These are phyloP conservation scores for Rutstroemia sp. DNA, from an alignment of 2,329 filamentous ascomycete species.

Conservation along the genomic window DNA sequence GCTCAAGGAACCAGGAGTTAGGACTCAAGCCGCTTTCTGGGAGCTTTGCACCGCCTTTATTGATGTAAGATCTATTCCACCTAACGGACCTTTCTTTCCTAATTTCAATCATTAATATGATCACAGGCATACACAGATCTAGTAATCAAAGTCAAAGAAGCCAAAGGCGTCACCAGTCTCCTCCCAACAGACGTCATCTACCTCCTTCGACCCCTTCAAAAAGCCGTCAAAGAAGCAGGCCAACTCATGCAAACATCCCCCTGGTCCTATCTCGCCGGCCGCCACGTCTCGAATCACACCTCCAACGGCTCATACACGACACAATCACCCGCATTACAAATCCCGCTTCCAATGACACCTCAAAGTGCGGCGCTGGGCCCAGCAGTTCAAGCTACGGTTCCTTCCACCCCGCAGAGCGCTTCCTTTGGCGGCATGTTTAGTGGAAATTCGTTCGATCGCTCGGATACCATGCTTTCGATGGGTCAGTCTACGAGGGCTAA, in stretches of 20 bases:
- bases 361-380: constrained; percentile 84
- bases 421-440: constrained; percentile 26
- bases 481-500: constrained; percentile 24
- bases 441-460: constrained; percentile 28
- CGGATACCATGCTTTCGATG: constrained; percentile 27
- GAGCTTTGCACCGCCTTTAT: constrained; percentile 69
- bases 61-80: constrained; percentile 30
- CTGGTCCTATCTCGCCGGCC: constrained; percentile 45
- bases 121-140: constrained; percentile 58
- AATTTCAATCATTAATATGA: not conserved
- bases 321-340: constrained; percentile 38
- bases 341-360: constrained; percentile 72
- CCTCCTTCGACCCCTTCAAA: constrained; percentile 73
- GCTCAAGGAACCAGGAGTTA: constrained; percentile 72
- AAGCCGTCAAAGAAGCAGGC: constrained; percentile 72
- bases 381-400: constrained; percentile 82
- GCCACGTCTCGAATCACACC: constrained; percentile 17
- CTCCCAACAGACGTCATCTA: constrained; percentile 61
- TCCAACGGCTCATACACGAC: constrained; percentile 20
- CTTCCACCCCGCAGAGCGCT: constrained; percentile 49
- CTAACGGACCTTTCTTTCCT: constrained; percentile 15
- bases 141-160: constrained; percentile 50
- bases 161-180: constrained; percentile 39
- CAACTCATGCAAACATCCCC: constrained; percentile 61
- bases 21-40: constrained; percentile 57